Conservation (phyloP, 768 basidiomycete species). For the Pleurotus tuber-regium region DNA sequence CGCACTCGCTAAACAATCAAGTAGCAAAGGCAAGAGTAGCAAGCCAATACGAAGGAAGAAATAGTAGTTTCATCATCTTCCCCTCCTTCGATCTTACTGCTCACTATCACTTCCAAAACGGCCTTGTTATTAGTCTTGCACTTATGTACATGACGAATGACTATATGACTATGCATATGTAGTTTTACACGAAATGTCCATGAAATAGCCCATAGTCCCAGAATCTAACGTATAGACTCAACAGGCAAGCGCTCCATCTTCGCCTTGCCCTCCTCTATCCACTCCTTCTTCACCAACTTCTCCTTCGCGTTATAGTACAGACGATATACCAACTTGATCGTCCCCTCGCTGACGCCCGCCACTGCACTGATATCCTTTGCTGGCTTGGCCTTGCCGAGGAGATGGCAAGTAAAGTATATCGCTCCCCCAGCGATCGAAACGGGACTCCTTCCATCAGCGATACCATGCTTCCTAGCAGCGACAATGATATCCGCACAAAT, state of each 20-base stretch:
- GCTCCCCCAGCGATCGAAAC: slow-evolving; percentile 99
- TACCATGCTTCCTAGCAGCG: slow-evolving; percentile 76
- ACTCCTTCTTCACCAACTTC: slow-evolving; percentile 80
- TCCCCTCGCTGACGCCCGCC: slow-evolving; percentile 93
- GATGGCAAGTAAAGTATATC: slow-evolving; percentile 87
- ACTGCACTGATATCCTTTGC: slow-evolving; percentile 86
- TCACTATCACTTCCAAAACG: not conserved
- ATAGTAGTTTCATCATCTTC: not conserved
- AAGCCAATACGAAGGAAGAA: too few species aligned
- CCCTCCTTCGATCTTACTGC: not conserved
- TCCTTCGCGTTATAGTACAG: slow-evolving; percentile 72
- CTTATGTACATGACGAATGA: slow-evolving; percentile 4
- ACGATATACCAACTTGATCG: slow-evolving; percentile 88
- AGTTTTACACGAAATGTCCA: slow-evolving; percentile 7
- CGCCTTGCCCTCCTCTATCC: slow-evolving; percentile 80
- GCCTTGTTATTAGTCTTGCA: slow-evolving; percentile 1
- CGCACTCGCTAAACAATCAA: slow-evolving; percentile 47
- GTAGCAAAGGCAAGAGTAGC: slow-evolving; percentile 16
- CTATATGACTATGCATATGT: not conserved
- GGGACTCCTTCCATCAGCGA: slow-evolving; percentile 92
- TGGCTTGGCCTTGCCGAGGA: slow-evolving; percentile 73
- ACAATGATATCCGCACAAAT: slow-evolving; percentile 83
- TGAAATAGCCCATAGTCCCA: not conserved
- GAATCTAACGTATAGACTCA: slow-evolving; percentile 19
- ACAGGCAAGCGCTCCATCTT: slow-evolving; percentile 43